Conservation (phyloP, 768 basidiomycete genomes). For the Mycena chlorophos region DNA sequence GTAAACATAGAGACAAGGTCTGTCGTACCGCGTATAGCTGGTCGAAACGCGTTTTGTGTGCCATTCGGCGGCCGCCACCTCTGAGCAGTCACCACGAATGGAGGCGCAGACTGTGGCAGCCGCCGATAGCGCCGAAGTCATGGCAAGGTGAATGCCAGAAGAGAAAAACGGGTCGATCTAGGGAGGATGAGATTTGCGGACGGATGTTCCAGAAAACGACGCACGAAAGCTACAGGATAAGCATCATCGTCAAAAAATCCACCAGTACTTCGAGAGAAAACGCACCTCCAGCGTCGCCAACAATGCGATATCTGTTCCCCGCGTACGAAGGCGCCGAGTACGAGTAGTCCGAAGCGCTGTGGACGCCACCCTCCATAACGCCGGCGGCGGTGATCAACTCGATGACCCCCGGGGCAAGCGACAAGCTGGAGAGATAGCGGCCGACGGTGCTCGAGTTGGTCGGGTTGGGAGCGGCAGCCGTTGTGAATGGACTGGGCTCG, state of each 20-base stretch:
- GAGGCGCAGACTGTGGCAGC: conserved; percentile 58
- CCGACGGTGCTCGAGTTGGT: conserved; percentile 20
- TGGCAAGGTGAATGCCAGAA: conserved; percentile 61
- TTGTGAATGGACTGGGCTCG: conserved; percentile 31
- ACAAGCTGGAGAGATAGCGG: conserved; percentile 28
- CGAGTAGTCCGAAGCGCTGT: conserved; percentile 61
- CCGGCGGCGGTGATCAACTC: conserved; percentile 27
- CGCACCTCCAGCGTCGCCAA: conserved; percentile 69
- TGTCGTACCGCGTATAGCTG: conserved; percentile 54
- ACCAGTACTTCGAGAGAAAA: neutral
- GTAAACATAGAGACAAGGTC: neutral
- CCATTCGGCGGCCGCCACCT: conserved; percentile 49
- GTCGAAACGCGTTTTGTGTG: conserved; percentile 56
- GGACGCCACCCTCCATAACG: conserved; percentile 43
- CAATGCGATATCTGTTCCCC: conserved; percentile 54
- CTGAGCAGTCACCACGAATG: conserved; percentile 49
- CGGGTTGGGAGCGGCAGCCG: conserved; percentile 27
- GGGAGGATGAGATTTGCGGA: neutral
- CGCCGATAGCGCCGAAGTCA: conserved; percentile 62
- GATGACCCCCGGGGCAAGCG: conserved; percentile 29
- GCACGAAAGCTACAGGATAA: conserved; percentile 42
- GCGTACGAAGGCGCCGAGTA: conserved; percentile 62
- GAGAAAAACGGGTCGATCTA: conserved; percentile 66
- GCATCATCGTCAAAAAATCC: neutral
- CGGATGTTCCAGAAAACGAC: neutral